Evolutionary conservation across 2,329 filamentous ascomycete genomes (phyloP), one percentile per base, ranked within the genome.

Genomic region (Trichoderma aggressivum): DNA sequence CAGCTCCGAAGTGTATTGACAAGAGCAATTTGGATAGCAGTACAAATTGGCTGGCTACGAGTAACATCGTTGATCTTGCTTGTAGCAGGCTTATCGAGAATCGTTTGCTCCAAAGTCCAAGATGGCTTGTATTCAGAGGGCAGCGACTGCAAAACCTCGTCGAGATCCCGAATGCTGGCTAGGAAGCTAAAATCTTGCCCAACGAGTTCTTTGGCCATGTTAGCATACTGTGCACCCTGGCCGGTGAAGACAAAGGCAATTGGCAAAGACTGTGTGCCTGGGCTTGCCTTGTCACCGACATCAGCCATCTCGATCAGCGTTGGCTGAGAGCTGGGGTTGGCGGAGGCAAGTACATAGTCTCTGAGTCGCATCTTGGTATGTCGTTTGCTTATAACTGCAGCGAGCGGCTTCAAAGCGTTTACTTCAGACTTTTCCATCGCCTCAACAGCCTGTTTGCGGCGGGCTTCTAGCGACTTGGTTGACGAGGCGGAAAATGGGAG

Each of bases 201-300:
- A 7, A 77, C 34, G 12, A 76, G 55, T 21, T 74, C 71, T 7
- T 32, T 62, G 11, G 63, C 76, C 76, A 76, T 76, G 7, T 65
- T 56, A 0, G 74, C 56, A 66, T 74, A 77, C 53, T 77, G 76
- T 2, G 75, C 76, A 10, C 76, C 75, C 26, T 77, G 76, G 7
- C 76, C 76, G 11, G 75, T 77, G 67, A 77, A 77, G 36, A 76
- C 72, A 21, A 74, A 73, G 30, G 28, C 75, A 39, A 71, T 60
- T 16, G 55, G 65, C 8, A 68, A 55, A 28, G 70, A 64, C 30
- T 61, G 70, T 3, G 58, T 24, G 7, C 43, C 56, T 18, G 21
- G 12, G 28, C 26, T 39, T 36, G 66, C 66, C 24, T 70, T 70
- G 66, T 61, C 61, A 16, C 60, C 55, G 21, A 28, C 65, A n/a